phyloP scores from a whole-genome alignment of 1,284 basidiomycete genomes.

The Melampsora medusae region DNA sequence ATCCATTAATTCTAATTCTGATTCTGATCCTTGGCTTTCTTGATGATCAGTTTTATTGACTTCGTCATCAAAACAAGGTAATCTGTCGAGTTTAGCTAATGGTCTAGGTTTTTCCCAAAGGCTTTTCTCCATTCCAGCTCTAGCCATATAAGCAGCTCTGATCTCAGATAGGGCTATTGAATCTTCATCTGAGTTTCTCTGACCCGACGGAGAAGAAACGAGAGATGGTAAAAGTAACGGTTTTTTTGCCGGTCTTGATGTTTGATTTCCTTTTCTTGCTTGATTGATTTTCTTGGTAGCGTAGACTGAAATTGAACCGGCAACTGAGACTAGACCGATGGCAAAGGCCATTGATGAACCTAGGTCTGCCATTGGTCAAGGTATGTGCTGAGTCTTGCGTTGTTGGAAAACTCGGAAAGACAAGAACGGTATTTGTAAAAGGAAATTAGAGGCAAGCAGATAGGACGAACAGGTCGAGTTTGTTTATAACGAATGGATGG shows the following conservation, averaged over 20 bases:
- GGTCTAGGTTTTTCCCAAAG: too few relatives aligned
- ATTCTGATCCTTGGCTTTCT: not conserved
- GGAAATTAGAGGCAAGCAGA: too few relatives aligned
- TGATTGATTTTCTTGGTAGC: not conserved
- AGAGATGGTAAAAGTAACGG: not conserved
- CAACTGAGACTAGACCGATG: slow-evolving; percentile 4
- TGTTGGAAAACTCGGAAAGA: too few relatives aligned
- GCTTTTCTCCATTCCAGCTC: too few relatives aligned
- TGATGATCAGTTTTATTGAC: not conserved
- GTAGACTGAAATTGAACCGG: not conserved
- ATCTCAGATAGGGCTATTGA: slow-evolving; percentile 1
- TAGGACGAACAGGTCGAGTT: too few relatives aligned
- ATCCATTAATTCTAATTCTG: not conserved
- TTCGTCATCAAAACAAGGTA: not conserved
- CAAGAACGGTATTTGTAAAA: too few relatives aligned
- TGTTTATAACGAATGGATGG: too few relatives aligned
- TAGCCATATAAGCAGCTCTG: not conserved
- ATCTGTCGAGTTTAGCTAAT: not conserved
- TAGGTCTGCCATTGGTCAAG: not conserved
- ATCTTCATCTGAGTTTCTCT: not conserved
- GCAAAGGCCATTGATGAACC: not conserved
- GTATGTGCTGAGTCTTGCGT: too few relatives aligned
- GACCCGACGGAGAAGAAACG: not conserved
- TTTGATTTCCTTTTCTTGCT: slow-evolving; percentile 3
- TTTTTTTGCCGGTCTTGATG: not conserved